These are phyloP conservation scores for Leptomonas pyrrhocoris DNA, from an alignment of 208 protist species.

Conservation along the genomic window DNA sequence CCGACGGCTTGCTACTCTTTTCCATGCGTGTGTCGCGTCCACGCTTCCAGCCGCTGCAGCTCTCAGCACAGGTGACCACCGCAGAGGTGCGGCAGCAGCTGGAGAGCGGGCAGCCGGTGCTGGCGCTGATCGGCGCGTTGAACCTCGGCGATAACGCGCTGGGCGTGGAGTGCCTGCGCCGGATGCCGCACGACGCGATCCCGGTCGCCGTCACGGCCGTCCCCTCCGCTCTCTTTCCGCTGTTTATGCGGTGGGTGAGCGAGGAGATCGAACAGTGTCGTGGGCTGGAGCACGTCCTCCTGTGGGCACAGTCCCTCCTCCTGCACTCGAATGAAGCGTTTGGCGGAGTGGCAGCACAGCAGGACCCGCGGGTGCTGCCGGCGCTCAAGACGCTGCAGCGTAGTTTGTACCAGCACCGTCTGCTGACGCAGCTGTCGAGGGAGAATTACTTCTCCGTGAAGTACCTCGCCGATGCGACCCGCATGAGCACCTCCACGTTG, in stretches of 20 bases:
- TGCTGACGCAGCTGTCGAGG: constrained; percentile 65
- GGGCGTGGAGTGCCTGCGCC: constrained; percentile 76
- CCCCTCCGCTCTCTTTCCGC: constrained; percentile 68
- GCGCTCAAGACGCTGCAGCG: constrained; percentile 74
- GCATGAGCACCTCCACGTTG: constrained; percentile 60
- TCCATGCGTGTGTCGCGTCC: constrained; percentile 75
- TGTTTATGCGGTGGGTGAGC: constrained; percentile 80
- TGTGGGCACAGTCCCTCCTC: constrained; percentile 88
- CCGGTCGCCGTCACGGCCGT: constrained; percentile 78
- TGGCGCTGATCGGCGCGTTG: constrained; percentile 82
- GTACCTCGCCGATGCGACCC: constrained; percentile 80
- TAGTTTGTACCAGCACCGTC: constrained; percentile 65
- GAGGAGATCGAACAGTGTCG: constrained; percentile 74
- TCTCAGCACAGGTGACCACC: constrained; percentile 69
- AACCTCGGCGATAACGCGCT: constrained; percentile 80
- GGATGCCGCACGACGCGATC: constrained; percentile 79
- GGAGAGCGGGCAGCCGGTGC: constrained; percentile 49
- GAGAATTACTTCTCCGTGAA: constrained; percentile 90
- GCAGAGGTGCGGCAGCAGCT: constrained; percentile 60
- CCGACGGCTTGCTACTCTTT: constrained; percentile 89
- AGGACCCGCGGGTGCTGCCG: constrained; percentile 42
- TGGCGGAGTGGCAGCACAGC: constrained; percentile 52
- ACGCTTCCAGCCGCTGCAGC: constrained; percentile 84
- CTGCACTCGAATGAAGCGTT: constrained; percentile 79
- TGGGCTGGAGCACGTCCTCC: constrained; percentile 70